Conservation (phyloP, 805 yeast species). For the Zygoascus ofunaensis region DNA sequence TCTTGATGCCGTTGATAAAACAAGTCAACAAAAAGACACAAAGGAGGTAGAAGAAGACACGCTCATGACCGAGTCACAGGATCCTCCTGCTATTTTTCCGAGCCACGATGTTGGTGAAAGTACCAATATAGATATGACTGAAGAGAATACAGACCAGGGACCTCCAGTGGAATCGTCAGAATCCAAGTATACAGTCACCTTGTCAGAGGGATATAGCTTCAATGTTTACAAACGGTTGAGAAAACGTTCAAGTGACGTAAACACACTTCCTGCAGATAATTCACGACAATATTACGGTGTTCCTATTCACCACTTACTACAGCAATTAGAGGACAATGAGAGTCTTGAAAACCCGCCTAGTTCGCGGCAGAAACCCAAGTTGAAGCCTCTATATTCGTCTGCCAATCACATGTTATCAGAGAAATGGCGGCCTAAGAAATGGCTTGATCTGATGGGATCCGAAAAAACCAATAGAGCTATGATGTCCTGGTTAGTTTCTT, state of each 20-base stretch:
- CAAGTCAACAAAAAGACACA: no score
- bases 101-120: no score
- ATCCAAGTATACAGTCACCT: background rate
- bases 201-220: background rate
- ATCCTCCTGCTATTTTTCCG: no score
- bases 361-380: background rate
- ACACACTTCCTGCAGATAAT: background rate
- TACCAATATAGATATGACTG: no score
- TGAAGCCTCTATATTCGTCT: no score
- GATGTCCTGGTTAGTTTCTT: conserved; percentile 54
- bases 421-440: conserved; percentile 57
- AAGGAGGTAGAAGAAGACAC: no score
- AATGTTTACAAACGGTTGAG: background rate
- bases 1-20: no score
- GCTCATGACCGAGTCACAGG: no score
- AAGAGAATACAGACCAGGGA: no score
- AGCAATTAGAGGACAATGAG: conserved; percentile 1
- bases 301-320: conserved; percentile 1
- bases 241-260: background rate
- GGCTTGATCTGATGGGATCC: conserved; percentile 60
- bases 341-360: background rate
- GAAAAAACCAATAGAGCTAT: conserved; percentile 53
- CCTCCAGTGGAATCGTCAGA: no score
- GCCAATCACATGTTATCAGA: conserved; percentile 41
- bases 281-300: conserved; percentile 1